Base-by-base conservation (phyloP, 306 rosid genomes). In the Fragaria nilgerrensis region DNA sequence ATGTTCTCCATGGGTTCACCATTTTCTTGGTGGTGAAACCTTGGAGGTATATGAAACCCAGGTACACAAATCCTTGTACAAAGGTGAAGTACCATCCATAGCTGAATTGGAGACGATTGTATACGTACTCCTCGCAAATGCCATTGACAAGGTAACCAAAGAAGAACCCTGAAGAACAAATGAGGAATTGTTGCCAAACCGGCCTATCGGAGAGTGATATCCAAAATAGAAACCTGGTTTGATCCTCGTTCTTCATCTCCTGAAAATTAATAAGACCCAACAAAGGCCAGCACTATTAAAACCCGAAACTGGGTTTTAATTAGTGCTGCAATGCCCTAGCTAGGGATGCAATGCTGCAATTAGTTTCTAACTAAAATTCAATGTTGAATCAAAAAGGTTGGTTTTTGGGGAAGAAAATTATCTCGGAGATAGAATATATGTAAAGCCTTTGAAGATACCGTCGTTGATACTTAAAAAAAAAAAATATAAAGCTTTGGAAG, bases 61-160 rank as follows among this genome's bases (percentile, higher is more conserved):
- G 72, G 72, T 86, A 86, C 74, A 88, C 92, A 80, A 88, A 83
- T 71, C 93, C 91, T 85, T 89, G 93, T 65, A 87, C 88, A 80
- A 89, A 87, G 19, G 93, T 89, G 81, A 89, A 87, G 70, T 89
- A 87, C 91, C 93, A 89, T 29, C 93, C 93, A 61, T 73, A 89
- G 79, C 93, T 87, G 82, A 87, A 89, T 73, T 85, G 79, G 23
- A 89, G 93, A 55, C 86, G 88, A 76, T 87, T 89, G 68, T 89
- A 89, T 34, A 89, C 91, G 34, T 85, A 87, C 79, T 89, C 93
- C 88, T 89, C 93, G 62, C 93, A 89, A 72, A 89, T 80, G 73
- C 90, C 93, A 80, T 89, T 89, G 68, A 87, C 86, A 36, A 89
- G 89, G 82, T 89, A 89, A 34, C 93, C 93, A 61, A 89, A 81